These are phyloP conservation scores for Parachaetomium inaequale DNA, from an alignment of 495 filamentous ascomycete species.

Conservation along the genomic window DNA sequence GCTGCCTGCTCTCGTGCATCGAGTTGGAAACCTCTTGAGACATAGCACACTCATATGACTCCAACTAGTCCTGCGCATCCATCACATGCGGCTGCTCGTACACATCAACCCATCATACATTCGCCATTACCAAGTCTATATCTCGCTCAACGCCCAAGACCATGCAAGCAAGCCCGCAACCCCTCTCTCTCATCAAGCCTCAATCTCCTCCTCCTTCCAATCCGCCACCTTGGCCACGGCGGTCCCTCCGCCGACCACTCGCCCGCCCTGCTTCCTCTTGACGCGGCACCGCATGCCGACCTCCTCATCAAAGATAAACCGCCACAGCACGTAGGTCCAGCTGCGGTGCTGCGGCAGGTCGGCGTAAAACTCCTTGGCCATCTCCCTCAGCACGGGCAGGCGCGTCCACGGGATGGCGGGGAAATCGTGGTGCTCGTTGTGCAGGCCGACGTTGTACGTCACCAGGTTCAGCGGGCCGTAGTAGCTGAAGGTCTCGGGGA, in stretches of 20 bases:
- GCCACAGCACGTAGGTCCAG: constrained; percentile 92
- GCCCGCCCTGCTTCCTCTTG: constrained; percentile 79
- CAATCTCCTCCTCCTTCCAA: constrained; percentile 54
- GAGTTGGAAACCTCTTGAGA: no score
- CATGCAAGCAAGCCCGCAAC: neutral
- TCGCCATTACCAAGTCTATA: neutral
- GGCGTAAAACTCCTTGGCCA: constrained; percentile 91
- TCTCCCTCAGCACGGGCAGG: constrained; percentile 65
- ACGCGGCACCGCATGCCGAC: constrained; percentile 89
- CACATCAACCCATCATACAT: neutral
- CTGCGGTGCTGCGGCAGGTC: constrained; percentile 81
- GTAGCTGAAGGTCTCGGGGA: constrained; percentile 97
- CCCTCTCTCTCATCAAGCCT: constrained; percentile 32
- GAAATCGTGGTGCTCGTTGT: constrained; percentile 99
- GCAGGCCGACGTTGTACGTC: constrained; percentile 94
- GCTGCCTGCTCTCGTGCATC: no score
- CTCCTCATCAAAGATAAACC: constrained; percentile 84
- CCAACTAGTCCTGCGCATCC: no score
- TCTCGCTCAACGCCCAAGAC: neutral
- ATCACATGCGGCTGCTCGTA: neutral
- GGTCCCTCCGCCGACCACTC: constrained; percentile 51
- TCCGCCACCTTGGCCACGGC: constrained; percentile 33
- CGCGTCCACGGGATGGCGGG: constrained; percentile 93
- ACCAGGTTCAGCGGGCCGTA: constrained; percentile 90
- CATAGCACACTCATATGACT: no score